Evolutionary conservation across 495 filamentous ascomycete species (phyloP).

Genomic region (Trichoderma reesei): DNA sequence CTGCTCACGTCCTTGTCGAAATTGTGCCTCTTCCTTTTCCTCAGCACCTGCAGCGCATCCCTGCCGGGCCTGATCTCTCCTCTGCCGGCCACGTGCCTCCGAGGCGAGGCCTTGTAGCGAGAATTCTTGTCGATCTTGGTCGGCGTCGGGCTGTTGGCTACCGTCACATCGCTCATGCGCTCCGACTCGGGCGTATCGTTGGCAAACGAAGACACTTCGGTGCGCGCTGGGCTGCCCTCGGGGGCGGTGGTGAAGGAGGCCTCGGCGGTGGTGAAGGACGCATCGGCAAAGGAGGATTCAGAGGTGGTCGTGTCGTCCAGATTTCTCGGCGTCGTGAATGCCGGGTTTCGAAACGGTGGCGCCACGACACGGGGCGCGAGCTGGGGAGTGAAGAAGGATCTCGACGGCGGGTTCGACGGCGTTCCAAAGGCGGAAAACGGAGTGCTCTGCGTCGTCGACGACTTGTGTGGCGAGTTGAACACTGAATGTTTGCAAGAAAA

Average conservation of each 20-base stretch:
- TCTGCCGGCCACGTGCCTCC: constrained; percentile 36
- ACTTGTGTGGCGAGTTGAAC: constrained; percentile 23
- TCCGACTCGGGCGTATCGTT: constrained; percentile 37
- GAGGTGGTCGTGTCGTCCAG: constrained; percentile 33
- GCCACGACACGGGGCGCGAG: constrained; percentile 27
- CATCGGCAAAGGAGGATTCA: constrained; percentile 39
- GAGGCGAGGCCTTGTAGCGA: constrained; percentile 24
- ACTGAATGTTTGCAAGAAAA: background rate
- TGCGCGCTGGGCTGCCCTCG: constrained; percentile 68
- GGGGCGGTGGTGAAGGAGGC: constrained; percentile 59
- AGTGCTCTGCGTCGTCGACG: constrained; percentile 16
- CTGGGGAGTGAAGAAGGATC: constrained; percentile 29
- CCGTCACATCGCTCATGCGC: constrained; percentile 24
- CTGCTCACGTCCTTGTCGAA: constrained; percentile 33
- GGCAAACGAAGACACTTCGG: constrained; percentile 53
- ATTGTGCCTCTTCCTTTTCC: constrained; percentile 36
- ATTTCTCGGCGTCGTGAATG: constrained; percentile 75
- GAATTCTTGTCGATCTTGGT: constrained; percentile 29
- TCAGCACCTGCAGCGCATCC: constrained; percentile 27
- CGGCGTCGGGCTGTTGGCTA: constrained; percentile 18
- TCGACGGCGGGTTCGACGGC: constrained; percentile 24
- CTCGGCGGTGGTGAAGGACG: no score
- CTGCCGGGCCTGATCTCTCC: constrained; percentile 30
- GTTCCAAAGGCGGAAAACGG: constrained; percentile 23
- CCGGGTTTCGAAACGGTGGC: constrained; percentile 51